Percentiles rank a stretch among this genome's conserved stretches.
Conservation (phyloP, 805 yeast genomes). For the Kodamaea kaohsiungensis region DNA sequence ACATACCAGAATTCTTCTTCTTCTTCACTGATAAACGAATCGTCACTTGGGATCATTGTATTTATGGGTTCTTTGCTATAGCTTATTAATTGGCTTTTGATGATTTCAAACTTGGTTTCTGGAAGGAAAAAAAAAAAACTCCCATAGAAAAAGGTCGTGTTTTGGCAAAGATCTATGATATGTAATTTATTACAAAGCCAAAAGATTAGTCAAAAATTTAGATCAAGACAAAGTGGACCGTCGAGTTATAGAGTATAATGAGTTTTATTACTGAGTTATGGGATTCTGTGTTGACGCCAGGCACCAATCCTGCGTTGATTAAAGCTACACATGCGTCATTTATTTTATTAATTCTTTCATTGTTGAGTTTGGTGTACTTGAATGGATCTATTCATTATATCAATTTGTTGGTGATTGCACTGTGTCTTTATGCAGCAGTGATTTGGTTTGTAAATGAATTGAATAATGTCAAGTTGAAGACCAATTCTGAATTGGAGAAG, state of each 20-base stretch:
- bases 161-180: neutral
- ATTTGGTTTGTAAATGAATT: constrained; percentile 87
- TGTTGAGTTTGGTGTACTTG: constrained; percentile 57
- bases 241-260: constrained; percentile 17
- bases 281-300: constrained; percentile 91
- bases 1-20: constrained; percentile 74
- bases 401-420: constrained; percentile 55
- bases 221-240: neutral
- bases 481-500: constrained; percentile 40
- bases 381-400: constrained; percentile 69
- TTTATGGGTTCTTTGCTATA: neutral
- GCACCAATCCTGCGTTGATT: constrained; percentile 86
- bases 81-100: neutral
- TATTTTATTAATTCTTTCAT: constrained; percentile 56
- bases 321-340: constrained; percentile 88
- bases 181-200: neutral
- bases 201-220: neutral
- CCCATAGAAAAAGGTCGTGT: constrained; percentile 6
- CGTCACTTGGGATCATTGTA: constrained; percentile 40
- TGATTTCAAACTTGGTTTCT: neutral
- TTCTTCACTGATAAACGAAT: constrained; percentile 70
- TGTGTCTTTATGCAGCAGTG: constrained; percentile 72
- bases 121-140: constrained; percentile 1
- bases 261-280: constrained; percentile 68
- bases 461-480: constrained; percentile 46